A percentile compares a stretch with the other conserved stretches of the same genome.
Conservation (phyloP, 495 filamentous ascomycete species). For the Aspergillus incahuasiensis region DNA sequence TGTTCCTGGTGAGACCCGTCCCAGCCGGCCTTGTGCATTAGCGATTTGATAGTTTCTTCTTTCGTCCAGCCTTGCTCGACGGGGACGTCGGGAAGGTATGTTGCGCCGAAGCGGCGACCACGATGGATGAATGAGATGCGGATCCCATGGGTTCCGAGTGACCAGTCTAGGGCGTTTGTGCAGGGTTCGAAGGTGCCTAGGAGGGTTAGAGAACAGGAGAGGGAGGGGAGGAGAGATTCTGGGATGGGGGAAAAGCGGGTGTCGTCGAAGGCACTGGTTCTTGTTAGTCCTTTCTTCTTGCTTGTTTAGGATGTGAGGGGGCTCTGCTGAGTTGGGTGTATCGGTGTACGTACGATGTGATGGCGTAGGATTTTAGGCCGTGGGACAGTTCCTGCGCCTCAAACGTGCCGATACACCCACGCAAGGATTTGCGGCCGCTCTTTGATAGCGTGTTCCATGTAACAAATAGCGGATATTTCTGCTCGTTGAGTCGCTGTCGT, state of each 20-base stretch:
- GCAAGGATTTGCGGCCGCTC: slow-evolving; percentile 60
- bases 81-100: slow-evolving; percentile 90
- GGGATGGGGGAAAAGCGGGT: slow-evolving; percentile 75
- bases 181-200: slow-evolving; percentile 72
- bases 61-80: slow-evolving; percentile 93
- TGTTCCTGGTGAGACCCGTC: slow-evolving; percentile 31
- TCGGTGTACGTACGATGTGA: slow-evolving; percentile 63
- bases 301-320: slow-evolving; percentile 6
- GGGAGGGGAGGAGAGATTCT: slow-evolving; percentile 57
- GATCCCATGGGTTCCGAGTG: slow-evolving; percentile 77
- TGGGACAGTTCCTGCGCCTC: slow-evolving; percentile 67
- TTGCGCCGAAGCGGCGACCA: slow-evolving; percentile 59
- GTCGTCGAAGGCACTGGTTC: slow-evolving; percentile 74
- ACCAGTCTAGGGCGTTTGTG: slow-evolving; percentile 75
- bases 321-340: neutral
- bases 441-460: slow-evolving; percentile 82
- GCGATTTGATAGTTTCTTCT: slow-evolving; percentile 80
- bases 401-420: slow-evolving; percentile 97
- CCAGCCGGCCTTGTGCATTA: slow-evolving; percentile 96
- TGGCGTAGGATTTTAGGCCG: slow-evolving; percentile 74
- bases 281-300: slow-evolving; percentile 40
- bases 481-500: slow-evolving; percentile 23
- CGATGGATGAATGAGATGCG: slow-evolving; percentile 68
- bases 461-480: slow-evolving; percentile 72
- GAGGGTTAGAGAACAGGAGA: slow-evolving; percentile 69